A percentile compares a stretch with the other conserved stretches of the same genome.
These are phyloP conservation scores for Carnegiea gigantea DNA, from an alignment of 179 eudicot genomes.

Conservation along the genomic window DNA sequence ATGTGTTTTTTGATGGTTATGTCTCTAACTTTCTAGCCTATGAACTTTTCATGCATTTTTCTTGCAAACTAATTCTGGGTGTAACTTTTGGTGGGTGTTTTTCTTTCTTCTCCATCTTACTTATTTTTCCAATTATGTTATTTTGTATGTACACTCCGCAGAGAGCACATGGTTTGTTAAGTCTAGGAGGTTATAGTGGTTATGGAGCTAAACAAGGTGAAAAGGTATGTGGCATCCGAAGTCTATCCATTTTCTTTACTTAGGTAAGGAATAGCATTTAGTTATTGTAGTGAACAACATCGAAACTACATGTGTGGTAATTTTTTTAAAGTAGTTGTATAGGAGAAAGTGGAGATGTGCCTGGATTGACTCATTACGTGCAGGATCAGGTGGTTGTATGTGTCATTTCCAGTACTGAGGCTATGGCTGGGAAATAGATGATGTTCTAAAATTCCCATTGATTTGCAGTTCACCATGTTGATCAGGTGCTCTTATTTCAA, in stretches of 20 bases:
- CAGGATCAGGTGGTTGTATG: too few species aligned
- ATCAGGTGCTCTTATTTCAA: too few species aligned
- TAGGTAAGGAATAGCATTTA: too few species aligned
- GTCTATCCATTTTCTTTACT: neutral
- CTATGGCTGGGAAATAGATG: too few species aligned
- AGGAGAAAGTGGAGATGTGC: too few species aligned
- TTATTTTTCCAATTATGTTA: neutral
- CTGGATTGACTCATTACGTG: too few species aligned
- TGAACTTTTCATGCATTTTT: neutral
- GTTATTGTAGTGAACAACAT: too few species aligned
- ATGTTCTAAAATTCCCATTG: too few species aligned
- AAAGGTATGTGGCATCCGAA: slow-evolving; percentile 44
- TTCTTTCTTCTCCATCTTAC: neutral
- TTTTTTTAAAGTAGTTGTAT: too few species aligned
- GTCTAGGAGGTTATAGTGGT: slow-evolving; percentile 78
- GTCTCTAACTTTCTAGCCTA: neutral
- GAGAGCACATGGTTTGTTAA: slow-evolving; percentile 70
- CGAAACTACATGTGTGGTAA: too few species aligned
- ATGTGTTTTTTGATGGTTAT: neutral
- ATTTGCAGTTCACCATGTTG: too few species aligned
- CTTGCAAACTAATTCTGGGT: neutral
- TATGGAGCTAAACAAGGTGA: slow-evolving; percentile 98
- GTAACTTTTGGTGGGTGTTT: neutral
- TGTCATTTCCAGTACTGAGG: too few species aligned
- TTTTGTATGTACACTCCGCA: slow-evolving; percentile 27